These are phyloP conservation scores for Chlorella sp. DNA, from an alignment of 139 green algal genomes.

Conservation along the genomic window DNA sequence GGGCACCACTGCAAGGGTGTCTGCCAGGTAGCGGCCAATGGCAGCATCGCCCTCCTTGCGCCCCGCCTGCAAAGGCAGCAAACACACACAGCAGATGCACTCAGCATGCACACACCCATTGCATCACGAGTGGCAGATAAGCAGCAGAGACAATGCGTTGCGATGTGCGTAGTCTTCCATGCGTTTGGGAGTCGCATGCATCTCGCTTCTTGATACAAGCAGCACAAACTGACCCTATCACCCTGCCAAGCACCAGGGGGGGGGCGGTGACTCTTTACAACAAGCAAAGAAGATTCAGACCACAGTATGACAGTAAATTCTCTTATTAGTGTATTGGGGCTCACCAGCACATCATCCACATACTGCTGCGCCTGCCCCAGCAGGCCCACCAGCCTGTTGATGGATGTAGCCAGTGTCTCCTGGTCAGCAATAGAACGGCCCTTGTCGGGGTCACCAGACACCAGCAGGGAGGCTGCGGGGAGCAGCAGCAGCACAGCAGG, in stretches of 20 bases:
- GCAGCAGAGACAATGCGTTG: neutral
- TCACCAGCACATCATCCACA: conserved; percentile 80
- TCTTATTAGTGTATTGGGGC: no score
- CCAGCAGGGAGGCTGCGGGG: no score
- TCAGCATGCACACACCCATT: neutral
- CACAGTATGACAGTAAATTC: no score
- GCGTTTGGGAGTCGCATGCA: neutral
- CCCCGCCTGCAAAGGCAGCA: conserved; percentile 44
- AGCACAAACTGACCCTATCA: no score
- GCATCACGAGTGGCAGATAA: neutral
- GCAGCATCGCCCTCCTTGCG: conserved; percentile 46
- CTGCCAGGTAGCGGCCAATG: conserved; percentile 80
- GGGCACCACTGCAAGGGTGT: conserved; percentile 79
- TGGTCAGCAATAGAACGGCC: conserved; percentile 53
- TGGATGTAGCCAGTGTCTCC: conserved; percentile 62
- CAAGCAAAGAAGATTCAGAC: no score
- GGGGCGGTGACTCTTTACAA: no score
- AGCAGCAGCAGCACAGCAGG: no score
- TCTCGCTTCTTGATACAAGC: no score
- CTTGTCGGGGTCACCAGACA: conserved; percentile 28
- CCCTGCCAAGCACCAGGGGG: no score
- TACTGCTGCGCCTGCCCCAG: conserved; percentile 62
- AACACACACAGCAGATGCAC: no score
- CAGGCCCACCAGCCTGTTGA: conserved; percentile 55
- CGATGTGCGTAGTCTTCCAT: neutral